Conservation (phyloP, 2,329 filamentous ascomycete genomes). For the Ophiocordyceps sinensis region DNA sequence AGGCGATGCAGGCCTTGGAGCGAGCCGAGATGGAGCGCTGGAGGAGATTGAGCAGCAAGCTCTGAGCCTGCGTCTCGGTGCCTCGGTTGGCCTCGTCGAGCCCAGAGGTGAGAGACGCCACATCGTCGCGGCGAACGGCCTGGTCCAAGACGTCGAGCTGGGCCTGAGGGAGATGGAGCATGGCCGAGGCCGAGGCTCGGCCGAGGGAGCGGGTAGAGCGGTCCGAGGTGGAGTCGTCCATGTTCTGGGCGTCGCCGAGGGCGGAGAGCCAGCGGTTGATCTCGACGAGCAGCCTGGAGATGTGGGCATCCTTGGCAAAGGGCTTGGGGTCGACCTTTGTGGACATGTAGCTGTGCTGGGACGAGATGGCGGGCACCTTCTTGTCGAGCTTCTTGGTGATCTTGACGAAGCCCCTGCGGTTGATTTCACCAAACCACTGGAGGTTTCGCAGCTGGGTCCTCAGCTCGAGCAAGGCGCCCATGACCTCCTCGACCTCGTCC, state of each 20-base stretch:
- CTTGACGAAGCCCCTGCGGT: conserved; percentile 87
- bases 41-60: conserved; percentile 63
- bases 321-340: conserved; percentile 81
- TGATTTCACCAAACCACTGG: conserved; percentile 97
- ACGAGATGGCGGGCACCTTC: conserved; percentile 62
- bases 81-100: conserved; percentile 41
- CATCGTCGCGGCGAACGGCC: conserved; percentile 56
- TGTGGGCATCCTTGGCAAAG: conserved; percentile 61
- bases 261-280: conserved; percentile 89
- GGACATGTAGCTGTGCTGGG: conserved; percentile 74
- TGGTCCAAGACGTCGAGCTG: conserved; percentile 59
- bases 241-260: conserved; percentile 61
- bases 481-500: conserved; percentile 82
- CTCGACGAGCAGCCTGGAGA: conserved; percentile 33
- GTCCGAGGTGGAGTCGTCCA: conserved; percentile 61
- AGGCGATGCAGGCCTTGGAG: conserved; percentile 54
- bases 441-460: conserved; percentile 78
- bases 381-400: conserved; percentile 99
- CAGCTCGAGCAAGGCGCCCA: conserved; percentile 79
- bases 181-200: conserved; percentile 60
- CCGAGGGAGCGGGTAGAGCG: conserved; percentile 65
- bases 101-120: conserved; percentile 36
- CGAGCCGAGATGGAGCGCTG: conserved; percentile 62
- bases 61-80: conserved; percentile 32
- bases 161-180: conserved; percentile 54